phyloP scores from a whole-genome alignment of 306 rosid genomes.

The Lablab purpureus region DNA sequence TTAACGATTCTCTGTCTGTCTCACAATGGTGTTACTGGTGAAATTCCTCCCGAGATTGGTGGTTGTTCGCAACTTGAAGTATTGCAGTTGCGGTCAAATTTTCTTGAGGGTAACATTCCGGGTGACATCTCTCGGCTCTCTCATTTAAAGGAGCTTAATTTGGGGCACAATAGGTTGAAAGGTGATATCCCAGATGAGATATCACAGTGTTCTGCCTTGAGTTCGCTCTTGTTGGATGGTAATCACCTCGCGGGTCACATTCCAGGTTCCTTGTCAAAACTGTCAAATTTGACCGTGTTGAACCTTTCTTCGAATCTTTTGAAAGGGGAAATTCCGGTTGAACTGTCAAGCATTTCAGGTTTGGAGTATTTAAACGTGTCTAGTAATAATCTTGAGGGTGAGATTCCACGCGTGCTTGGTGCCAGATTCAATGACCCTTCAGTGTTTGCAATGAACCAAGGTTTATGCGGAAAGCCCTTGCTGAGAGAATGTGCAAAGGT shows the following conservation, averaged over 20 bases:
- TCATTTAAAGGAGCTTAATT: constrained; percentile 65
- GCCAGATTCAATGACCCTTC: constrained; percentile 58
- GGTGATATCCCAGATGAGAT: constrained; percentile 78
- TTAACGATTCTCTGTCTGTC: constrained; percentile 67
- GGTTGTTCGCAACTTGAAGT: constrained; percentile 73
- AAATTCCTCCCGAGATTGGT: constrained; percentile 67
- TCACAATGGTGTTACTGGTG: constrained; percentile 62
- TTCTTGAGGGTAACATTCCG: constrained; percentile 57
- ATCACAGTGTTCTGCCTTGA: constrained; percentile 65
- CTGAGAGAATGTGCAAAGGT: constrained; percentile 62
- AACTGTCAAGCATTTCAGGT: constrained; percentile 49
- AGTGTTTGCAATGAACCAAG: constrained; percentile 58
- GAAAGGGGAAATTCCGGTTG: constrained; percentile 64
- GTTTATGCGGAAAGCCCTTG: constrained; percentile 76
- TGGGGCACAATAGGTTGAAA: constrained; percentile 63
- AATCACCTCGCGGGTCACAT: constrained; percentile 71
- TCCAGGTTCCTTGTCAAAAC: constrained; percentile 63
- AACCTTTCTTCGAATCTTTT: constrained; percentile 72
- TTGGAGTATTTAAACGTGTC: constrained; percentile 70
- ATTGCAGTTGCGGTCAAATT: constrained; percentile 69
- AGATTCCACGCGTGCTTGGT: constrained; percentile 68
- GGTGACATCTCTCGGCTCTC: constrained; percentile 56
- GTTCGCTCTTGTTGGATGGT: constrained; percentile 58
- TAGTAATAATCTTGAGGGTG: constrained; percentile 67
- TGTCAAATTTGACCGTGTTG: constrained; percentile 60